Base-by-base conservation (phyloP, 345 rosid genomes). In the Eucalyptus leucophloia region DNA sequence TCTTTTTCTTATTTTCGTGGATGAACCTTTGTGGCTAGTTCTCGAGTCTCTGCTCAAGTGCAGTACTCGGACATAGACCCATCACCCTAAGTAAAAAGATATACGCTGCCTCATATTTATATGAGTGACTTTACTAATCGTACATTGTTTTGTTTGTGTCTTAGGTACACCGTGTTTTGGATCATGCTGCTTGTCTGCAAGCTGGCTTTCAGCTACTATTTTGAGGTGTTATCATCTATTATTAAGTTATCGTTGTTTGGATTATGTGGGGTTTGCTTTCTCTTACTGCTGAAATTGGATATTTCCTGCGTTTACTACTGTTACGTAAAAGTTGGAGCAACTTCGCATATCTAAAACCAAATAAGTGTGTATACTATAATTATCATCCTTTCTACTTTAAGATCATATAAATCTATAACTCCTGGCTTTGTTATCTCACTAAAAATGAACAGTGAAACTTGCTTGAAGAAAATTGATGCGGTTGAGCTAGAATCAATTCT, bases 201-300 rank as follows among this genome's bases (percentile, higher is more conserved):
- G 95, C 95, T 98, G 86, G 98, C 98, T 65, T 97, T 98, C 94
- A 98, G 99, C 96, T 98, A 96, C 92, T 98, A 96, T 91, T 97
- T 98, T 92, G 99, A 98, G 99, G 99, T 97, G 90, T 89, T 67
- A 89, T 90, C 85, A 87, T 69, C 85, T 44, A 5, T 15, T 42
- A 87, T 40, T 5, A 32, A 86, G 42, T 86, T 86, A 3, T 37
- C 3, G 45, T 37, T 19, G 2, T 80, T 80, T 53, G 62, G 88
- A 65, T 51, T 88, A 40, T 72, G 82, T 37, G 45, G 82, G 82
- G 82, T 72, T 72, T 72, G 45, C 44, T 72, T 72, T 72, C 12
- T 69, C 44, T 34, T 72, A 18, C 82, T 34, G 44, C 82, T 34
- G 44, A 72, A 72, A 21, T 34, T 19, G 15, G 44, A 5, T 5